Conservation (phyloP, 257 asterid species). For the Handroanthus guayacan region DNA sequence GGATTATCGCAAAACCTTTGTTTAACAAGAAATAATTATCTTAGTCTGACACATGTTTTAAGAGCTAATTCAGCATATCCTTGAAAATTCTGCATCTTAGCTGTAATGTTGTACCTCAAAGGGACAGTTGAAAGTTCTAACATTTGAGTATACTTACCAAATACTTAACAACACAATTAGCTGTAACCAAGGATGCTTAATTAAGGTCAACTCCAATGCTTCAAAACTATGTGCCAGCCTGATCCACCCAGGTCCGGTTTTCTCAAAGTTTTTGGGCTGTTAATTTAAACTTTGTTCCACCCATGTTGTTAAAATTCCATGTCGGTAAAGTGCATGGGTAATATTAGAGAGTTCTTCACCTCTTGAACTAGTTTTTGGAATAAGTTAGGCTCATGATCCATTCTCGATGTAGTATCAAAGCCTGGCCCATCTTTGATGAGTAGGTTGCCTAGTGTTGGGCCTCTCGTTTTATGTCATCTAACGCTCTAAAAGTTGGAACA, state of each 20-base stretch:
- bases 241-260: not conserved
- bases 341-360: no score
- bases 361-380: no score
- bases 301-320: conserved; percentile 3
- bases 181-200: conserved; percentile 22
- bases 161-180: conserved; percentile 30
- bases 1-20: conserved; percentile 33
- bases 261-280: not conserved
- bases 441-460: no score
- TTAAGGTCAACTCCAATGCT: conserved; percentile 34
- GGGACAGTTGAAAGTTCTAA: conserved; percentile 55
- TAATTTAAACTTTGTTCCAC: conserved; percentile 4
- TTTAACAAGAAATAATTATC: conserved; percentile 31
- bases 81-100: conserved; percentile 47
- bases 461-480: no score
- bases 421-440: no score
- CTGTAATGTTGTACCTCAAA: conserved; percentile 57
- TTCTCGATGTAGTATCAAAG: no score
- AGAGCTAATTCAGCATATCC: conserved; percentile 15
- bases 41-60: conserved; percentile 42
- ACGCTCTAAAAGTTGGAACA: no score
- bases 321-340: no score
- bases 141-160: conserved; percentile 17
- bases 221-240: conserved; percentile 41
- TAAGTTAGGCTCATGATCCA: no score